Base-by-base conservation (phyloP, 2,329 filamentous ascomycete genomes). In the Neurospora sp. region DNA sequence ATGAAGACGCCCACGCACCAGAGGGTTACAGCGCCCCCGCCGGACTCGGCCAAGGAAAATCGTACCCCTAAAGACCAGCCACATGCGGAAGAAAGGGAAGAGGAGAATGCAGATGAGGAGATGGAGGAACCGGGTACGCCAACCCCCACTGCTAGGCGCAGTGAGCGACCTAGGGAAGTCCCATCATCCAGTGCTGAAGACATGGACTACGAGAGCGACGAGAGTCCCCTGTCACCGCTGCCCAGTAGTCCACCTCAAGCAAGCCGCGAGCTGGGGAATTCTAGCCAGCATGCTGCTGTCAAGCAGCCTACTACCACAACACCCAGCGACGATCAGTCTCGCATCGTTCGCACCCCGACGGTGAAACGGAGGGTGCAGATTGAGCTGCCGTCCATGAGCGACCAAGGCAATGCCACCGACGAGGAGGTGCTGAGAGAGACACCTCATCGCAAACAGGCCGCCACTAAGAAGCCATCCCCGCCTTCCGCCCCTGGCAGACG, bases 371-470 rank as follows among this genome's bases (percentile, higher is more conserved):
- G 28, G 15, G 57, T 66, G 12, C 66, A 68, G 5, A 39, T 39
- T 12, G 19, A 70, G 28, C 66, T 72, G 11, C 71, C 71, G 2
- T 66, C 69, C 11, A 66, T 68, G 46, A 70, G 38, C 3, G 65
- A 46, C 33, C 68, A 72, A 39, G 70, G 52, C 0, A 74, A 73
- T 1, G 72, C 70, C 6, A 65, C 73, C 19, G 37, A 38, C n/a
- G 69, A 70, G n/a, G 74, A 75, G 37, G 66, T 74, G 2, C 74
- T 70, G 66, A 69, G 73, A 66, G 74, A 76, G 65, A 74, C 73
- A 17, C 74, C 73, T 8, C n/a, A 46, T 23, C 62, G 41, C 66
- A 28, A 23, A 15, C 3, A n/a, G 12, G 28, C 52, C 15, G 10
- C 28, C 52, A 62, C 23, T 8, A 36, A 17, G 2, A 62, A 62